Percentiles rank a stretch among this genome's conserved stretches.
phyloP scores from a whole-genome alignment of 2,329 filamentous ascomycete species.

The Aspergillus awamori region DNA sequence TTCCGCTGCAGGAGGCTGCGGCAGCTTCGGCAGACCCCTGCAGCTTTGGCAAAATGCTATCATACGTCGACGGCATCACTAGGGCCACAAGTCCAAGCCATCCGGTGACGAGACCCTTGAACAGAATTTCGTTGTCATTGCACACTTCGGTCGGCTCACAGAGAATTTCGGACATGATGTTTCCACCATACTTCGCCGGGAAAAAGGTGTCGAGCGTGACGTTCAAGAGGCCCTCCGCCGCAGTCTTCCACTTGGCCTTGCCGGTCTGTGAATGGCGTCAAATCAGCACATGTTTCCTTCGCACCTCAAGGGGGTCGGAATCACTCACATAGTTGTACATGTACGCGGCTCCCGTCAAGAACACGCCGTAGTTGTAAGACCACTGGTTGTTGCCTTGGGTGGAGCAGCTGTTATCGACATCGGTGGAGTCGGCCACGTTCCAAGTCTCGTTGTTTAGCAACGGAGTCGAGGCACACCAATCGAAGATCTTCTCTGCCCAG shows the following conservation, averaged over 20 bases:
- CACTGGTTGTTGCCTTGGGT: conserved; percentile 65
- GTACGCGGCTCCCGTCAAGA: conserved; percentile 63
- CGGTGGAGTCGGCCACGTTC: conserved; percentile 66
- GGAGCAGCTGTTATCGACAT: conserved; percentile 61
- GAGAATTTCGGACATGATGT: conserved; percentile 65
- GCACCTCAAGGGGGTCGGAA: no score
- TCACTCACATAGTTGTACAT: conserved; percentile 65
- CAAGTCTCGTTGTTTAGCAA: conserved; percentile 63
- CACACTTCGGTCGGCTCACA: conserved; percentile 66
- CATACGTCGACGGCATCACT: conserved; percentile 62
- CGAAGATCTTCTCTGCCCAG: conserved; percentile 63
- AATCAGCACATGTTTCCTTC: conserved; percentile 28
- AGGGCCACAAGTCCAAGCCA: conserved; percentile 65
- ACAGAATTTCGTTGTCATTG: conserved; percentile 70
- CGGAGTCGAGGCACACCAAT: conserved; percentile 60
- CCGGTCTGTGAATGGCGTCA: conserved; percentile 46
- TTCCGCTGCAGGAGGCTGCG: conserved; percentile 62
- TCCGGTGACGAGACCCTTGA: conserved; percentile 70
- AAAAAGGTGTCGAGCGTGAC: conserved; percentile 55
- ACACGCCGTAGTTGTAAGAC: conserved; percentile 67
- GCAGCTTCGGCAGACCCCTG: conserved; percentile 61
- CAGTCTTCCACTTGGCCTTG: conserved; percentile 55
- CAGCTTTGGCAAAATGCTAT: conserved; percentile 61
- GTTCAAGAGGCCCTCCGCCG: conserved; percentile 59
- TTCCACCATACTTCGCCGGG: conserved; percentile 33